These are phyloP conservation scores for Zanthoxylum bungeanum DNA, from an alignment of 345 rosid species.

Conservation along the genomic window DNA sequence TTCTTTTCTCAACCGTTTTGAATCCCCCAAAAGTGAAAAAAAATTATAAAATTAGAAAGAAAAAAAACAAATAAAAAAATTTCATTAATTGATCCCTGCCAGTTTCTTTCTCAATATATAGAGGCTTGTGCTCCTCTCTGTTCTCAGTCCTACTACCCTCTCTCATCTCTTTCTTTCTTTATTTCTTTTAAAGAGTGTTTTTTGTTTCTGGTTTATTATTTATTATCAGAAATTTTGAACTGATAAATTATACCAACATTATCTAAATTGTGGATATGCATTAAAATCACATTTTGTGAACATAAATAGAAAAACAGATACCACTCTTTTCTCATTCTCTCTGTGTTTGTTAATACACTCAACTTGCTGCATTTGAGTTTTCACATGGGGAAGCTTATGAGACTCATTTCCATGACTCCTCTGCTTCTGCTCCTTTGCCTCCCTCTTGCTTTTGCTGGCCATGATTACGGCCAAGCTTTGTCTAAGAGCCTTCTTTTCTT, in stretches of 20 bases:
- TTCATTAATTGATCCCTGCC: constrained; percentile 44
- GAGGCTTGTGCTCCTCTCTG: constrained; percentile 23
- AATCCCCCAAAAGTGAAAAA: too few relatives aligned
- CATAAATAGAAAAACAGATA: too few relatives aligned
- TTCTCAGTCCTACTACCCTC: too few relatives aligned
- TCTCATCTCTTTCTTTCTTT: constrained; percentile 8
- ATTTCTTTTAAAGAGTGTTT: not conserved
- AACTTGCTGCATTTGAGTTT: not conserved
- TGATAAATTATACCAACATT: constrained; percentile 36
- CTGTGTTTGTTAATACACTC: too few relatives aligned
- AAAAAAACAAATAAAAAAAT: constrained; percentile 5
- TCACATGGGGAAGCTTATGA: constrained; percentile 35
- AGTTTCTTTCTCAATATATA: constrained; percentile 47
- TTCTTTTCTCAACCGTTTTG: constrained; percentile 40
- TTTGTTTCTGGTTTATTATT: constrained; percentile 23
- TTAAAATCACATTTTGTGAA: too few relatives aligned
- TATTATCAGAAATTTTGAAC: constrained; percentile 41
- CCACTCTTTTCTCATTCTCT: too few relatives aligned
- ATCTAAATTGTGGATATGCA: too few relatives aligned
- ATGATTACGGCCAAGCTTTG: constrained; percentile 93
- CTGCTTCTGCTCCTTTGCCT: constrained; percentile 54
- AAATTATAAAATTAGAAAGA: not conserved
- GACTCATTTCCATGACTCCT: too few relatives aligned
- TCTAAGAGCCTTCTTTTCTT: constrained; percentile 91
- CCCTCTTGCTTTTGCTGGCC: constrained; percentile 66